Percentiles rank a stretch among this genome's conserved stretches.
These are phyloP conservation scores for Erodium texanum DNA, from an alignment of 441 rosid species.

Conservation along the genomic window DNA sequence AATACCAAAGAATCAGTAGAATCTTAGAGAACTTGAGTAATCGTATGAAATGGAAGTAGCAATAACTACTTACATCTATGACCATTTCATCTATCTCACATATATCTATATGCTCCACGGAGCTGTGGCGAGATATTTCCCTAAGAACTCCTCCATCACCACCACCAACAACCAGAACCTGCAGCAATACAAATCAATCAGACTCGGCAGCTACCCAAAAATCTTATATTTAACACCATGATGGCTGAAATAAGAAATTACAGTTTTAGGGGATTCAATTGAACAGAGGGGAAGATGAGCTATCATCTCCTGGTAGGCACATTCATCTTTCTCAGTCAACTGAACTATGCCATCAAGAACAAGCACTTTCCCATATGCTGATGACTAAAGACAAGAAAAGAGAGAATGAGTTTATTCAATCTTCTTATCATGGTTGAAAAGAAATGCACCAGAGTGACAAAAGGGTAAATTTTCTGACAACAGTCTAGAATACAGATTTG, in stretches of 20 bases:
- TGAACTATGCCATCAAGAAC: slow-evolving; percentile 95
- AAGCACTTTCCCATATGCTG: slow-evolving; percentile 83
- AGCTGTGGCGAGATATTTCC: slow-evolving; percentile 81
- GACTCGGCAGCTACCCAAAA: background rate
- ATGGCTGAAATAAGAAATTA: slow-evolving; percentile 18
- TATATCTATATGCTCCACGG: slow-evolving; percentile 80
- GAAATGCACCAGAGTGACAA: background rate
- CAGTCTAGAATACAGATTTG: slow-evolving; percentile 11
- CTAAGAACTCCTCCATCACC: slow-evolving; percentile 97
- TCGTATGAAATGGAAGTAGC: slow-evolving; percentile 1
- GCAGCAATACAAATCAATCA: slow-evolving; percentile 11
- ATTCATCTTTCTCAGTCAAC: slow-evolving; percentile 95
- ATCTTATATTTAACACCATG: background rate
- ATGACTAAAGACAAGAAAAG: slow-evolving; percentile 48
- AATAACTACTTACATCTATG: slow-evolving; percentile 61
- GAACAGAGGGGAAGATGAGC: slow-evolving; percentile 95
- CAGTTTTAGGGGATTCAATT: slow-evolving; percentile 70
- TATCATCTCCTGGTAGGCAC: slow-evolving; percentile 98
- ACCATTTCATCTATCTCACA: slow-evolving; percentile 98
- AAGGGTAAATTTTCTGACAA: background rate
- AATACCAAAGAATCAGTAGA: background rate
- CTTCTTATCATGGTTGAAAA: background rate
- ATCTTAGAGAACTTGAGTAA: background rate
- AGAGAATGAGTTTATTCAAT: background rate
- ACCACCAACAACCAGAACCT: slow-evolving; percentile 99